phyloP scores from a whole-genome alignment of 495 filamentous ascomycete genomes.

The Penicillium malachiteum region DNA sequence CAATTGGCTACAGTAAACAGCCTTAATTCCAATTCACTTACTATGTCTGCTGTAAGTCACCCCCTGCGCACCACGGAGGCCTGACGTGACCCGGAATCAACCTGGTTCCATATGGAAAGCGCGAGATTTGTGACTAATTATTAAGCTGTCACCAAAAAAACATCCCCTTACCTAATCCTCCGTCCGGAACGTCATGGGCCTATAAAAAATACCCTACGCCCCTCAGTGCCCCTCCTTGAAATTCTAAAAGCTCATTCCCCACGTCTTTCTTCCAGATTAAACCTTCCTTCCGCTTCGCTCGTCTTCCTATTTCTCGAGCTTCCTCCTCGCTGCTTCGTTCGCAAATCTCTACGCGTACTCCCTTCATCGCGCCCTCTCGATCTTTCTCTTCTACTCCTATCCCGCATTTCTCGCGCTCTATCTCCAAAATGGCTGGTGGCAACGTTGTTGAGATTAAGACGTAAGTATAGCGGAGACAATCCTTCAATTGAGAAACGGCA shows the following conservation, averaged over 20 bases:
- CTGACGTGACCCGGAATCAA: background rate
- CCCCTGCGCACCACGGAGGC: background rate
- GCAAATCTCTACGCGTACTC: slow-evolving; percentile 11
- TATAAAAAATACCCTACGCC: slow-evolving; percentile 27
- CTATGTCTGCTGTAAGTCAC: slow-evolving; percentile 21
- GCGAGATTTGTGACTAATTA: slow-evolving; percentile 3
- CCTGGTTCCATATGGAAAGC: too few species aligned
- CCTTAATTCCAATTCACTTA: slow-evolving; percentile 3
- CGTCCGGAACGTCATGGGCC: slow-evolving; percentile 24
- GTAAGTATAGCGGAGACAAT: slow-evolving; percentile 21
- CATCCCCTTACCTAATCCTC: slow-evolving; percentile 23
- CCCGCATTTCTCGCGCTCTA: slow-evolving; percentile 46
- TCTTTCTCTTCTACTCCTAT: slow-evolving; percentile 35
- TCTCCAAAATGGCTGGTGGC: slow-evolving; percentile 51
- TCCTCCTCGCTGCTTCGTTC: slow-evolving; percentile 31
- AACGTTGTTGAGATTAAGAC: slow-evolving; percentile 31
- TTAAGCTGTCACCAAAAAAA: slow-evolving; percentile 10
- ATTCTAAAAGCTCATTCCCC: slow-evolving; percentile 19
- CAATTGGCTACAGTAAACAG: slow-evolving; percentile 9
- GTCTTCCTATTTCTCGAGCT: slow-evolving; percentile 18
- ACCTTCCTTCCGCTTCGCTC: slow-evolving; percentile 17
- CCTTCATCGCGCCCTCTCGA: slow-evolving; percentile 13
- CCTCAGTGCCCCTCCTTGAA: slow-evolving; percentile 26
- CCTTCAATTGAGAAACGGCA: slow-evolving; percentile 1
- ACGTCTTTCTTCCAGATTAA: slow-evolving; percentile 15